Evolutionary conservation across 2,329 filamentous ascomycete species (phyloP), one percentile per base, ranked within the genome.

Genomic region (Ophiostoma sp.): DNA sequence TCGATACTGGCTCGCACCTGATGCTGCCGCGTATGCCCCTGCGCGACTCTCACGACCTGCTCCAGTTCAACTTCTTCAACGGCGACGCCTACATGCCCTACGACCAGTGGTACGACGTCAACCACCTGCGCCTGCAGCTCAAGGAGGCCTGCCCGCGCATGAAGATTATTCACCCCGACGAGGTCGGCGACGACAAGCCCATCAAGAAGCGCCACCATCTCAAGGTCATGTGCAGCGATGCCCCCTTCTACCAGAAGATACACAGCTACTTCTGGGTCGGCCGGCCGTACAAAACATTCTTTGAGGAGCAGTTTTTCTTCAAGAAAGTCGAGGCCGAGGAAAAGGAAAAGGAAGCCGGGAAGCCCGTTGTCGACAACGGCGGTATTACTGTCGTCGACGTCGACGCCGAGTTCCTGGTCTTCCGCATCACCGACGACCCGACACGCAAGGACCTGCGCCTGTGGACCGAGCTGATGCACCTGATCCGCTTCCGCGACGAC

Each of bases 371-470:
- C 72, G 39, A 67, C 54, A 27, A 73, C 73, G 67, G 73, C 73
- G 27, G 77, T 54, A 77, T 78, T 41, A 79, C 75, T 0, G 68
- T 78, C 1, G 72, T 79, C n/a, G 70, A 72, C 17, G 76, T 79
- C 39, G 73, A 74, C 65, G 74, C 76, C 1, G 72, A 76, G 66
- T 79, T 79, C 70, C 71, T 79, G 23, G 60, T 79, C n/a, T 79
- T 76, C 72, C 74, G 77, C 67, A 72, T 79, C 65, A 79, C 76
- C n/a, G 78, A 79, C 72, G 78, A 79, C 72, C 75, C 78, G 1
- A 79, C 78, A 1, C 73, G 76, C 2, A 72, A 74, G 31, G 78
- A 79, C 44, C 70, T 79, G 8, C 74, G 72, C 3, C 70, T 79
- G 15, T 79, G 78, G 78, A 79, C 77, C 65, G 78, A 79, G 67